Evolutionary conservation across 192 early-diverging fungal species (phyloP), one percentile per base, ranked within the genome.

Genomic region (Entomortierella chlamydospora): DNA sequence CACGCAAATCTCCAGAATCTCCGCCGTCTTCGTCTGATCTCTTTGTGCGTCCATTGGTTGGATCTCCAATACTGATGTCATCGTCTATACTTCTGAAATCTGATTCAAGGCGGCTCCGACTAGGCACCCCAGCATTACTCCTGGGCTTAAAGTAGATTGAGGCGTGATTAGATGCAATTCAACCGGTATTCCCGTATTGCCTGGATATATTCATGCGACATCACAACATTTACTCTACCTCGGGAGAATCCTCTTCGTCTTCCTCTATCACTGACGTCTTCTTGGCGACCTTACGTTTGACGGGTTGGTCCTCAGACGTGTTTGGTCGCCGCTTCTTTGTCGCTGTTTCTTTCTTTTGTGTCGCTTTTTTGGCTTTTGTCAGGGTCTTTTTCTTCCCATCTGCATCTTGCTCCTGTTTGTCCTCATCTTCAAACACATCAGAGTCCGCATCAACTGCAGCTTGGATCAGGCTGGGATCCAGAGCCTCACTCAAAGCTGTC

Each of bases 301-400:
- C 43, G 3, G 61, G 20, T 18, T 64, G 64, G 33, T 74, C 72
- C 17, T 74, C 72, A 9, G 56, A 53, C 22, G 72, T 23, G 37
- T 64, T 73, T 52, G 72, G 50, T 43, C 72, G 56, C 25, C 72
- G 57, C 33, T 74, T 74, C 64, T 74, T 74, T 39, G 37, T 30
- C 0, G 47, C 31, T 20, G 47, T 25, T 52, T 59, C 62, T 25
- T 26, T 57, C 45, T 71, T 45, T 47, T 60, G 34, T 5, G 52
- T 26, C 20, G 55, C 23, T 45, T 64, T 72, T 52, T 60, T 73
- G 0, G 43, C 22, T 34, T 74, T 74, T 60, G 61, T 15, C 10
- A 60, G 11, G 0, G 72, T 42, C 51, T 61, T 74, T 39, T 53
- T 74, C 55, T 67, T 66, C 2, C 15, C 37, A 1, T 9, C 37